A percentile compares a stretch with the other conserved stretches of the same genome.
Conservation (phyloP, 371 early-diverging fungal species). For the Haplosporangium sp. region DNA sequence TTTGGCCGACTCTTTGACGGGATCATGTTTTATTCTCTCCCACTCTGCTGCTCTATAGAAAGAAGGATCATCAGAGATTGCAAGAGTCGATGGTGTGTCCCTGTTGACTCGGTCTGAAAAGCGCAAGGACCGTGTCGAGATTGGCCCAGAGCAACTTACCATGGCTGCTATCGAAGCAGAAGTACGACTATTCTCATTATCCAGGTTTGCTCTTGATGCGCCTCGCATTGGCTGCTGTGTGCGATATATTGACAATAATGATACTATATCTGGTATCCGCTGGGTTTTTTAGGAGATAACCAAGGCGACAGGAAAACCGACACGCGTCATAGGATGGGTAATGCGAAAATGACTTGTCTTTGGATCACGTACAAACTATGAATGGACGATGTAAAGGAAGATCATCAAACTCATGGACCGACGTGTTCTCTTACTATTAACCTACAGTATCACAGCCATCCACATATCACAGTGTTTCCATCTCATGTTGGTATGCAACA, state of each 20-base stretch:
- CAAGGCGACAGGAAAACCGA: constrained; percentile 57
- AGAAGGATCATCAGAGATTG: constrained; percentile 52
- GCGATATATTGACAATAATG: too few relatives aligned
- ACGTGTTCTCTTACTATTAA: not conserved
- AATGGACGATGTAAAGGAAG: not conserved
- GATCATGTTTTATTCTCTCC: not conserved
- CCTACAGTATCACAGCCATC: constrained; percentile 73
- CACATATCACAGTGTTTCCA: constrained; percentile 82
- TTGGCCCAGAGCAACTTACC: constrained; percentile 71
- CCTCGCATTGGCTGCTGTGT: too few relatives aligned
- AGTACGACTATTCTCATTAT: constrained; percentile 10
- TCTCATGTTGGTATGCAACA: constrained; percentile 70
- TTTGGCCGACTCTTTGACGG: not conserved
- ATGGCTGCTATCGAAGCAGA: constrained; percentile 78
- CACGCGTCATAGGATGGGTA: constrained; percentile 80
- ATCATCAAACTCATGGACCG: not conserved
- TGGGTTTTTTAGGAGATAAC: constrained; percentile 47
- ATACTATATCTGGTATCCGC: constrained; percentile 8
- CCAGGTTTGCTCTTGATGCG: too few relatives aligned
- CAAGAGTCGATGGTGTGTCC: constrained; percentile 65
- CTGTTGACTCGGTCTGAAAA: constrained; percentile 78
- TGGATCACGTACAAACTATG: not conserved
- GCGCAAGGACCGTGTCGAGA: constrained; percentile 80
- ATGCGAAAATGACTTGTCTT: constrained; percentile 7
- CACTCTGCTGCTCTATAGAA: not conserved